Conservation (phyloP, 2,329 filamentous ascomycete genomes). For the Dendryphion nanum region DNA sequence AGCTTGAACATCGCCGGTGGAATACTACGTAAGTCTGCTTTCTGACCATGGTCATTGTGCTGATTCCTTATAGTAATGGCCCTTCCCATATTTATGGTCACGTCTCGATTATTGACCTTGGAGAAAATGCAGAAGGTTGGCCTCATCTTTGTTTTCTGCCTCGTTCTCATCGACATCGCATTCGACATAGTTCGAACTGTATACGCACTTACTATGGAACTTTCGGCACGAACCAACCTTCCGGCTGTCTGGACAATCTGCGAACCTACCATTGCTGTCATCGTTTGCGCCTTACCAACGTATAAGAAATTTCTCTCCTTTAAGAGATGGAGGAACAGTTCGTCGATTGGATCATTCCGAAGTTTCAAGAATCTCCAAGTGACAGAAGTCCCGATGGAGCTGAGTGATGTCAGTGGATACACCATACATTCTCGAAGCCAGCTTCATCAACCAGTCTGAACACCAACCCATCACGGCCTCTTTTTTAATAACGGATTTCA, state of each 20-base stretch:
- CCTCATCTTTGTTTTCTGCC: slow-evolving; percentile 2
- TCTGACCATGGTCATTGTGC: too few species aligned
- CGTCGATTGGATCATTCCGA: too few species aligned
- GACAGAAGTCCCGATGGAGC: not conserved
- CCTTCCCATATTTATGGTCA: slow-evolving; percentile 2
- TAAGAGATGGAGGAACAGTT: not conserved
- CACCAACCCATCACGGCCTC: too few species aligned
- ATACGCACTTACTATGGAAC: not conserved
- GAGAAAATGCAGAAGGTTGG: slow-evolving; percentile 1
- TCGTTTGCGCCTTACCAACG: slow-evolving; percentile 11
- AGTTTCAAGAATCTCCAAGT: too few species aligned
- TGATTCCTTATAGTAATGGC: slow-evolving; percentile 1
- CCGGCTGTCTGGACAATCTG: slow-evolving; percentile 7
- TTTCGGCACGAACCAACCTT: not conserved
- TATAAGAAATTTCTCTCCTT: slow-evolving; percentile 3
- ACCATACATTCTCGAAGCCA: not conserved
- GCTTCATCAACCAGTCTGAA: too few species aligned
- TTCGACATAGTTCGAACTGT: slow-evolving; percentile 6
- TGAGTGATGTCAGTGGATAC: not conserved
- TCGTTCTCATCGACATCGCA: slow-evolving; percentile 3
- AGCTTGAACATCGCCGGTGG: slow-evolving; percentile 2
- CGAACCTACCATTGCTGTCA: slow-evolving; percentile 9
- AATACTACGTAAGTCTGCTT: slow-evolving; percentile 5
- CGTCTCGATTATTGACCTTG: not conserved
- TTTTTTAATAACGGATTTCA: too few species aligned